Percentiles rank a stretch among this genome's conserved stretches.
These are phyloP conservation scores for Berberis thunbergii DNA, from an alignment of 164 flowering plant genomes.

Conservation along the genomic window DNA sequence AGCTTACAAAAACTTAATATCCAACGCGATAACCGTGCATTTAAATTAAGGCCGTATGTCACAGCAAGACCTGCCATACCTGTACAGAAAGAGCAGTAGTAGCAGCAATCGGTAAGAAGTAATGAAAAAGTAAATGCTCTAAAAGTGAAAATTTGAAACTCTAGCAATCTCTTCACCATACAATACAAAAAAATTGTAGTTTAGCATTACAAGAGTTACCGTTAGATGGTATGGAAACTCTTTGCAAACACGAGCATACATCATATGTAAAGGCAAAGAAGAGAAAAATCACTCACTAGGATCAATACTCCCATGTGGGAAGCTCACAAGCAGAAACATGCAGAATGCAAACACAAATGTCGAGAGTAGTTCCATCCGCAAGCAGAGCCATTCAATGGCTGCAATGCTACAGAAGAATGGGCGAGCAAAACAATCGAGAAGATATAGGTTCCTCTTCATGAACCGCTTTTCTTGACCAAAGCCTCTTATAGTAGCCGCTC, in stretches of 20 bases:
- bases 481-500: constrained; percentile 95
- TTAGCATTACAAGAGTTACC: no score
- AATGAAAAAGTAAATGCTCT: not conserved
- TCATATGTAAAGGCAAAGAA: not conserved
- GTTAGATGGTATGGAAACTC: not conserved
- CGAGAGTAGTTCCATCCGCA: constrained; percentile 96
- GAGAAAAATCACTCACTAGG: constrained; percentile 58
- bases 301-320: constrained; percentile 90
- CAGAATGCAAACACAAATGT: constrained; percentile 95
- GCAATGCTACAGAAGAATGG: constrained; percentile 95
- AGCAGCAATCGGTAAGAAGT: not conserved
- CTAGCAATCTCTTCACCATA: no score
- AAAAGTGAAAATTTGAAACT: no score
- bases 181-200: no score
- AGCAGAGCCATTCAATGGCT: constrained; percentile 98
- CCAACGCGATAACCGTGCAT: constrained; percentile 93
- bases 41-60: constrained; percentile 91
- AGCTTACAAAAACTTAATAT: constrained; percentile 98
- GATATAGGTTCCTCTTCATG: constrained; percentile 90
- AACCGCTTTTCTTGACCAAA: constrained; percentile 96
- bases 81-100: constrained; percentile 14
- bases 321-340: constrained; percentile 90
- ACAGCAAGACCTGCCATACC: constrained; percentile 99
- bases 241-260: not conserved
- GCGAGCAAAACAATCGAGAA: constrained; percentile 94